These are phyloP conservation scores for Cryptosporidium viatorum DNA, from an alignment of 169 alveolate species.

Conservation along the genomic window DNA sequence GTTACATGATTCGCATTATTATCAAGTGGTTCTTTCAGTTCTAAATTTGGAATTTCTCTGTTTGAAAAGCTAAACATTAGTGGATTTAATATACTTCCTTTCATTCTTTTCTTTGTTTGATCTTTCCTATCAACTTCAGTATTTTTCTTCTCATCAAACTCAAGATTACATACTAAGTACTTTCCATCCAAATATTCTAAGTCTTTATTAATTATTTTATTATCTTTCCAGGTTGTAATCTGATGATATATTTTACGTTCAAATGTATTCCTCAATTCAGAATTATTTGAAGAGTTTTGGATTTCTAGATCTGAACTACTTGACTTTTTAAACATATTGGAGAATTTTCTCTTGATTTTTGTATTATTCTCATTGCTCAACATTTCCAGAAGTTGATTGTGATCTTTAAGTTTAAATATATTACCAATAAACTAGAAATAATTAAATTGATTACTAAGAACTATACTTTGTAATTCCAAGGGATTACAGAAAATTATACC, in stretches of 20 bases:
- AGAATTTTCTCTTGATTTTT: background rate
- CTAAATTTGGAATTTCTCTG: background rate
- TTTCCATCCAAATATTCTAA: background rate
- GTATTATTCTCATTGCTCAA: background rate
- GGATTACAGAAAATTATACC: background rate
- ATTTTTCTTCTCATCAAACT: slow-evolving; percentile 18
- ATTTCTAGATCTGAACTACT: background rate
- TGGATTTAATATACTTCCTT: background rate
- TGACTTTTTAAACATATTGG: background rate
- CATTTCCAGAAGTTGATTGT: background rate
- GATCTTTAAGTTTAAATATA: background rate
- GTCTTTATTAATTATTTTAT: background rate
- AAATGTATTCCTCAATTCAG: background rate
- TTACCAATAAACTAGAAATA: background rate
- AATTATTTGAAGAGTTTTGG: background rate
- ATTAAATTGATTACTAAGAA: background rate
- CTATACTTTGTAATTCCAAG: background rate
- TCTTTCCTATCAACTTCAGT: background rate
- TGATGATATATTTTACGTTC: slow-evolving; percentile 12
- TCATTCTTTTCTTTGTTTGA: background rate
- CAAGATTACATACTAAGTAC: background rate
- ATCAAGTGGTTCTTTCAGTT: background rate
- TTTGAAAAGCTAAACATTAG: slow-evolving; percentile 8
- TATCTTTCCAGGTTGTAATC: slow-evolving; percentile 32
- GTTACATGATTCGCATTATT: background rate